A percentile compares a stretch with the other conserved stretches of the same genome.
Conservation (phyloP, 2,329 filamentous ascomycete species). For the Aspergillus jensenii region DNA sequence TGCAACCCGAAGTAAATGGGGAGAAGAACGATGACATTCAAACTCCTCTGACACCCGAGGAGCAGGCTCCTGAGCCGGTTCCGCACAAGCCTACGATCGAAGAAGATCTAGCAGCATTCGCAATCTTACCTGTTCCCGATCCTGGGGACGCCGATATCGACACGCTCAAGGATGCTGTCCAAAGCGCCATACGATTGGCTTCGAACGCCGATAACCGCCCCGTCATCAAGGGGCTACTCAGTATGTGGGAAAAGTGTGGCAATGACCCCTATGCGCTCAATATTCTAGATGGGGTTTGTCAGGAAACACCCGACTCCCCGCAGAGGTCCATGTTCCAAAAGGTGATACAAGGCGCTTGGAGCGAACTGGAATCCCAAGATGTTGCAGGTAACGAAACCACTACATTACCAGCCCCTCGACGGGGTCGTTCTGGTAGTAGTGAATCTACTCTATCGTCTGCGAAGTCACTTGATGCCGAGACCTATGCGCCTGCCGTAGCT, state of each 20-base stretch:
- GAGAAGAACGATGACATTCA: slow-evolving; percentile 13
- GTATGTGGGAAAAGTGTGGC: slow-evolving; percentile 27
- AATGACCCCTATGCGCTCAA: slow-evolving; percentile 33
- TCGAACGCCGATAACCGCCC: slow-evolving; percentile 28
- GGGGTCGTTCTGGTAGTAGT: slow-evolving; percentile 28
- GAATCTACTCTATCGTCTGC: slow-evolving; percentile 42
- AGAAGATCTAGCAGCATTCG: slow-evolving; percentile 19
- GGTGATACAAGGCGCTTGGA: slow-evolving; percentile 30
- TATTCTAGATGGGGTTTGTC: slow-evolving; percentile 30
- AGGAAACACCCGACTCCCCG: slow-evolving; percentile 24
- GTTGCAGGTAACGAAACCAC: slow-evolving; percentile 3
- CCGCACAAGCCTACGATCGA: slow-evolving; percentile 12
- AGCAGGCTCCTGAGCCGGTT: slow-evolving; percentile 10
- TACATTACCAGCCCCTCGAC: slow-evolving; percentile 13
- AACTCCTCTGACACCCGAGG: slow-evolving; percentile 17
- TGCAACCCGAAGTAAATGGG: slow-evolving; percentile 22
- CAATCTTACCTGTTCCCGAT: slow-evolving; percentile 20
- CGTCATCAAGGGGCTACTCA: slow-evolving; percentile 29
- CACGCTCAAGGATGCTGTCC: slow-evolving; percentile 27
- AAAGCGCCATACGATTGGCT: slow-evolving; percentile 28
- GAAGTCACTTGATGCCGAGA: slow-evolving; percentile 38
- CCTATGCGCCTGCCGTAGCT: slow-evolving; percentile 25
- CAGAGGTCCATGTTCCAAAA: slow-evolving; percentile 31
- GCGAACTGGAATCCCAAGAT: slow-evolving; percentile 19
- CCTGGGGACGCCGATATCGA: slow-evolving; percentile 29